Base-by-base conservation (phyloP, 202 grass and related monocot genomes). In the Dendrocalamus latiflorus region DNA sequence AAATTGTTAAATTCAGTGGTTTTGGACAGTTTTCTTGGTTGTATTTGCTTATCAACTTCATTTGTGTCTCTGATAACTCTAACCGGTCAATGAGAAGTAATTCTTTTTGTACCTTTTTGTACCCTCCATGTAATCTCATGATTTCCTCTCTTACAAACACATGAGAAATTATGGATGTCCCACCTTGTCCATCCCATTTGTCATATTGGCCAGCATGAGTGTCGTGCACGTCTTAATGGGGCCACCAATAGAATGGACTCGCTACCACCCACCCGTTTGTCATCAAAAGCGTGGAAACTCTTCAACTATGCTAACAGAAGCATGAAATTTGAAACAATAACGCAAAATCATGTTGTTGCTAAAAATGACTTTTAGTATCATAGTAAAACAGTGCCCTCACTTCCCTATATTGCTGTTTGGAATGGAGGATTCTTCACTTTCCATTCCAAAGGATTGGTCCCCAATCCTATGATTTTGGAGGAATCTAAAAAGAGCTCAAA, bases 171-270 rank as follows among this genome's bases (percentile, higher is more conserved):
- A 67, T 64, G 76, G 13, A 42, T 61, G 43, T 10, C 54, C 30
- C 42, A 53, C 34, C 69, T 62, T 76, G 24, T 84, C 51, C 51
- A 55, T 84, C n/a, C n/a, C 80, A 68, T 65, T 83, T 55, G 53
- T 70, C 78, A 63, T 80, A 75, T 36, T 84, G 58, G 63, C 33
- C 56, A 76, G 70, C 51, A 76, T 42, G 80, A 76, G 69, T 89
- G 81, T 3, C 14, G 53, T 75, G 28, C 6, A 83, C 9, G 36
- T 76, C 42, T 70, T 42, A 55, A 42, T 76, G 64, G 53, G 11
- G 8, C 72, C 41, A 61, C 63, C 72, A 86, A 56, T 38, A 36
- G 50, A 49, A 59, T 49, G 11, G 64, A 44, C 24, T 14, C 4
- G 3, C 18, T 25, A 43, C n/a, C 41, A 18, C 38, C 50, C 63